Evolutionary conservation across 768 basidiomycete genomes (phyloP).

Genomic region (Naganishia vaughanmartiniae): DNA sequence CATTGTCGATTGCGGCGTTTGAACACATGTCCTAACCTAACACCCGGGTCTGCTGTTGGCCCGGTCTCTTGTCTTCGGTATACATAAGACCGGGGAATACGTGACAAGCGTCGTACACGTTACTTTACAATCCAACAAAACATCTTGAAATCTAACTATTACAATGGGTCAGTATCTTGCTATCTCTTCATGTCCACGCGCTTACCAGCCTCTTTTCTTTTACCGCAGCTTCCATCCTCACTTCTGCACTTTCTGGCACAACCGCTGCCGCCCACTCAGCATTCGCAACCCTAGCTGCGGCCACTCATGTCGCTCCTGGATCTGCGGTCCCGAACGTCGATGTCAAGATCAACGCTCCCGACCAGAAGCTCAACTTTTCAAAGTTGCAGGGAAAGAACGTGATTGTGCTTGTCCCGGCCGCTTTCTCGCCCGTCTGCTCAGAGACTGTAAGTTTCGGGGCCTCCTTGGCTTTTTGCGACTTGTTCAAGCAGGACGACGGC

Average conservation of each 20-base stretch:
- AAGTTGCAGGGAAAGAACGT: conserved; percentile 48
- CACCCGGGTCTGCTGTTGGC: no score
- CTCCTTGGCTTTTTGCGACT: background rate
- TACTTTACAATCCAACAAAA: no score
- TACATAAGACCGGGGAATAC: no score
- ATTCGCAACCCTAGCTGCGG: conserved; percentile 58
- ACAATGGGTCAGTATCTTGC: conserved; percentile 1
- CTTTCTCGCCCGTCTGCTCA: conserved; percentile 41
- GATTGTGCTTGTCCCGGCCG: conserved; percentile 69
- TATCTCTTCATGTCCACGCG: background rate
- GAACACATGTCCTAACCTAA: no score
- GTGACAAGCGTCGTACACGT: no score
- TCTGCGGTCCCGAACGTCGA: conserved; percentile 57
- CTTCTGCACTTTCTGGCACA: conserved; percentile 57
- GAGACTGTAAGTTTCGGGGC: conserved; percentile 41
- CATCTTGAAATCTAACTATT: no score
- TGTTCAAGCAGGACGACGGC: background rate
- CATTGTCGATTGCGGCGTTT: no score
- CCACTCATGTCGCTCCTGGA: conserved; percentile 57
- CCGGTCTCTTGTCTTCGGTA: no score
- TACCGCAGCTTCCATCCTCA: conserved; percentile 52
- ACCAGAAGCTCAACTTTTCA: conserved; percentile 49
- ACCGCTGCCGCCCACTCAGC: conserved; percentile 61
- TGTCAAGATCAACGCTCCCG: conserved; percentile 64
- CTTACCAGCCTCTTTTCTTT: background rate